A percentile compares a stretch with the other conserved stretches of the same genome.
Conservation (phyloP, 441 rosid species). For the Hura crepitans region DNA sequence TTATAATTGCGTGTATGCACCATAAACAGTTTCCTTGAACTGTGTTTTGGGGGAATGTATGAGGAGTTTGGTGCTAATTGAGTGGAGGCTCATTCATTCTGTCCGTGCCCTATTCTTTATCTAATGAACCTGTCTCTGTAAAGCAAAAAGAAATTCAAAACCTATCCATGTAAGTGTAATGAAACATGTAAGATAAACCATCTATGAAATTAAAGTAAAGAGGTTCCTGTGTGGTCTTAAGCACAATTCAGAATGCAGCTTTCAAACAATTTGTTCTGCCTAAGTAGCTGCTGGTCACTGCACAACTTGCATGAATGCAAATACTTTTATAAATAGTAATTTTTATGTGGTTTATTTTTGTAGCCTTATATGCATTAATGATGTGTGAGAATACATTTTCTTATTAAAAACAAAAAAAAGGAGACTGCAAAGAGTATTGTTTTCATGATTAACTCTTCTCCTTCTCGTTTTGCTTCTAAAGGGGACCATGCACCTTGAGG, state of each 20-base stretch:
- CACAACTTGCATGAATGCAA: neutral
- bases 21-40: neutral
- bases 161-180: neutral
- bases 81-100: neutral
- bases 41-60: neutral
- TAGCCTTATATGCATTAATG: no score
- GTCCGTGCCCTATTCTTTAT: neutral
- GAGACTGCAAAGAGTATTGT: no score
- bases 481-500: neutral
- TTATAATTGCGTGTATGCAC: neutral
- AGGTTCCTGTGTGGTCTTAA: neutral
- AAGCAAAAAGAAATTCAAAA: neutral
- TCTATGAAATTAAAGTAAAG: no score
- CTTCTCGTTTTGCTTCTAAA: neutral
- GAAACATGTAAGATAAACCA: neutral
- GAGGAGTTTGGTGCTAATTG: neutral
- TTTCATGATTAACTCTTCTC: neutral
- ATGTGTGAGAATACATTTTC: no score
- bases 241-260: neutral
- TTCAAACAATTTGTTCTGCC: neutral
- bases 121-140: neutral
- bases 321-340: neutral
- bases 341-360: neutral
- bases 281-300: neutral
- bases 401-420: no score